Percentiles rank a stretch among this genome's conserved stretches.
phyloP scores from a whole-genome alignment of 805 yeast species.

The Saturnispora galanensis region DNA sequence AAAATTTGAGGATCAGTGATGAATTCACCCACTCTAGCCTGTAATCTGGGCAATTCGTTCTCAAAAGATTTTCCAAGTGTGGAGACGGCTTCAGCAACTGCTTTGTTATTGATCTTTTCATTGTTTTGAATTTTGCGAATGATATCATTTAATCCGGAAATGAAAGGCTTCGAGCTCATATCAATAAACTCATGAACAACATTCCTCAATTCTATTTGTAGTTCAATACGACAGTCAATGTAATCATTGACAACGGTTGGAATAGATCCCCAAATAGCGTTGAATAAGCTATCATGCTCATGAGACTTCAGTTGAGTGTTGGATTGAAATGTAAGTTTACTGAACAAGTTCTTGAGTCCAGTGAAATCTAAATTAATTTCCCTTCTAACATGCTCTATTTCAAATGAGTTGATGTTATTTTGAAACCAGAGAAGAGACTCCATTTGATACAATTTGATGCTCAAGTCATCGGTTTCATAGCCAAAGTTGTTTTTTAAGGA shows the following conservation, averaged over 20 bases:
- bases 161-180: constrained; percentile 39
- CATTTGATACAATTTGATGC: constrained; percentile 57
- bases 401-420: constrained; percentile 62
- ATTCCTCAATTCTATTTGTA: constrained; percentile 62
- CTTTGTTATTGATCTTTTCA: constrained; percentile 7
- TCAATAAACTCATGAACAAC: constrained; percentile 62
- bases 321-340: constrained; percentile 14
- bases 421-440: constrained; percentile 64
- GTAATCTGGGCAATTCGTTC: constrained; percentile 46
- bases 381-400: constrained; percentile 62
- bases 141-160: constrained; percentile 13
- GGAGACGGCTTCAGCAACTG: constrained; percentile 14
- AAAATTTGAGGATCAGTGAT: constrained; percentile 47
- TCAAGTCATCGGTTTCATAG: constrained; percentile 37
- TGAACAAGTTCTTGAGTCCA: constrained; percentile 47
- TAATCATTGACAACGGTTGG: constrained; percentile 75
- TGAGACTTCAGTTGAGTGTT: constrained; percentile 8
- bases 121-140: not conserved
- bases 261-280: constrained; percentile 41
- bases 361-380: constrained; percentile 76
- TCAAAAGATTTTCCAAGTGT: constrained; percentile 41
- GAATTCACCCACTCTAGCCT: constrained; percentile 41
- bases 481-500: constrained; percentile 49
- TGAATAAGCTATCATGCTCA: constrained; percentile 15
- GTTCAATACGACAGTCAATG: constrained; percentile 66